A percentile compares a stretch with the other conserved stretches of the same genome.
These are phyloP conservation scores for Bassia scoparia DNA, from an alignment of 148 eudicot genomes.

Conservation along the genomic window DNA sequence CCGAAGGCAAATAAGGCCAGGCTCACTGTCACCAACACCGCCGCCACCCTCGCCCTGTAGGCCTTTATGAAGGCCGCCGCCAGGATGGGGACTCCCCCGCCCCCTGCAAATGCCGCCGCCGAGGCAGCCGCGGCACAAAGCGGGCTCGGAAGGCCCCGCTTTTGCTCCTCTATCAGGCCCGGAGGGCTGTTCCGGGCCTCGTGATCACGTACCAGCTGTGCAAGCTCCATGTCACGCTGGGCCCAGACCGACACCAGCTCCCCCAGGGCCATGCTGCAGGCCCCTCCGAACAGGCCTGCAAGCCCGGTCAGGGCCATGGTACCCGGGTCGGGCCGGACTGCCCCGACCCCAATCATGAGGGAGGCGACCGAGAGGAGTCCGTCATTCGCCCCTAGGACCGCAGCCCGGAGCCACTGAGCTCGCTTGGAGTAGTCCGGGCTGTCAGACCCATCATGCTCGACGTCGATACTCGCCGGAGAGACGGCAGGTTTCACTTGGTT, in stretches of 20 bases:
- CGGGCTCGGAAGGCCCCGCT: slow-evolving; percentile 42
- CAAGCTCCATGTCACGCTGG: slow-evolving; percentile 49
- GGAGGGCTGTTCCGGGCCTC: slow-evolving; percentile 2
- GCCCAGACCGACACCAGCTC: slow-evolving; percentile 62
- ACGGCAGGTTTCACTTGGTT: slow-evolving; percentile 15
- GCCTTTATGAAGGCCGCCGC: slow-evolving; percentile 39
- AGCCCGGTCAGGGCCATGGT: slow-evolving; percentile 46
- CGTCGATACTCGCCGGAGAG: slow-evolving; percentile 17
- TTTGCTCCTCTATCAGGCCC: slow-evolving; percentile 13
- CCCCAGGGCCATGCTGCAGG: slow-evolving; percentile 58
- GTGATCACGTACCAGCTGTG: slow-evolving; percentile 36
- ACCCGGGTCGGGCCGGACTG: slow-evolving; percentile 35
- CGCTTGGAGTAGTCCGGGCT: slow-evolving; percentile 30
- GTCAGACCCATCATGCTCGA: slow-evolving; percentile 13
- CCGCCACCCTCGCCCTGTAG: slow-evolving; percentile 39
- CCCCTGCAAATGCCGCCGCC: slow-evolving; percentile 37
- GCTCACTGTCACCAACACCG: slow-evolving; percentile 46
- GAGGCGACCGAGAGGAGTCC: slow-evolving; percentile 55
- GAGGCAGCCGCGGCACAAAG: slow-evolving; percentile 47
- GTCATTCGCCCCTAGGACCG: slow-evolving; percentile 58
- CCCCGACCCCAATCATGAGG: slow-evolving; percentile 53
- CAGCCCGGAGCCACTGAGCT: slow-evolving; percentile 54
- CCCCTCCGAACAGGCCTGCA: slow-evolving; percentile 50
- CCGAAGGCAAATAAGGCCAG: slow-evolving; percentile 42
- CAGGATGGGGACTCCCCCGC: slow-evolving; percentile 54